phyloP scores from a whole-genome alignment of 2,329 filamentous ascomycete genomes.

The Xylaria polymorpha region DNA sequence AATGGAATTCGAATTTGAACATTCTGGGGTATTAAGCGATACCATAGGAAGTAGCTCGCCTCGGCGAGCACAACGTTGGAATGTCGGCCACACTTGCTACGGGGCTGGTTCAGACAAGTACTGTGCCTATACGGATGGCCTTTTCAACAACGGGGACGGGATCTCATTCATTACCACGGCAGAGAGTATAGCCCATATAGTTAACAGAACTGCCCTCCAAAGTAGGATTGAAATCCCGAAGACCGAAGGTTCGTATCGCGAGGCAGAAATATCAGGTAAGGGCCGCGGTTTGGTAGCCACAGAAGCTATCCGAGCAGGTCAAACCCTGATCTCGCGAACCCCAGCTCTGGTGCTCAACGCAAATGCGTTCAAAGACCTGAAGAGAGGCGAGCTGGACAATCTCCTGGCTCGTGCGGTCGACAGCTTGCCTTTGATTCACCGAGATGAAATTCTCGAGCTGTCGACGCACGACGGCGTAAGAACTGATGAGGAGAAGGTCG shows the following conservation, averaged over 20 bases:
- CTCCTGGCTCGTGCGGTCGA: constrained; percentile 46
- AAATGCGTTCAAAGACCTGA: constrained; percentile 41
- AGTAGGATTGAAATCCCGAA: background rate
- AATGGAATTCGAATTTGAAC: background rate
- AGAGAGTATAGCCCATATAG: constrained; percentile 3
- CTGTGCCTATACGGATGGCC: constrained; percentile 11
- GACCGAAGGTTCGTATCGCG: constrained; percentile 36
- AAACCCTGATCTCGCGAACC: constrained; percentile 48
- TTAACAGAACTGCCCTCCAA: background rate
- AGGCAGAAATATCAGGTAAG: constrained; percentile 48
- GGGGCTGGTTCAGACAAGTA: background rate
- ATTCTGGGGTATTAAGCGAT: background rate
- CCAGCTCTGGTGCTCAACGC: constrained; percentile 52
- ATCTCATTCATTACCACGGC: constrained; percentile 7
- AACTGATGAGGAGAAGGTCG: constrained; percentile 41
- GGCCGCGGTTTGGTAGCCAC: constrained; percentile 50
- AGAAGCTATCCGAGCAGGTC: constrained; percentile 44
- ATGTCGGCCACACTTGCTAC: background rate
- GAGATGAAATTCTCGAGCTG: constrained; percentile 45
- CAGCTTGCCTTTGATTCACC: constrained; percentile 42
- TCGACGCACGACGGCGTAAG: constrained; percentile 43
- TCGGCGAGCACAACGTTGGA: background rate
- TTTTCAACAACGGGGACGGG: constrained; percentile 12
- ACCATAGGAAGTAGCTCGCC: background rate
- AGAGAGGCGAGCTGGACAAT: constrained; percentile 37